phyloP scores from a whole-genome alignment of 805 yeast species.

The Lipomyces lipofer region DNA sequence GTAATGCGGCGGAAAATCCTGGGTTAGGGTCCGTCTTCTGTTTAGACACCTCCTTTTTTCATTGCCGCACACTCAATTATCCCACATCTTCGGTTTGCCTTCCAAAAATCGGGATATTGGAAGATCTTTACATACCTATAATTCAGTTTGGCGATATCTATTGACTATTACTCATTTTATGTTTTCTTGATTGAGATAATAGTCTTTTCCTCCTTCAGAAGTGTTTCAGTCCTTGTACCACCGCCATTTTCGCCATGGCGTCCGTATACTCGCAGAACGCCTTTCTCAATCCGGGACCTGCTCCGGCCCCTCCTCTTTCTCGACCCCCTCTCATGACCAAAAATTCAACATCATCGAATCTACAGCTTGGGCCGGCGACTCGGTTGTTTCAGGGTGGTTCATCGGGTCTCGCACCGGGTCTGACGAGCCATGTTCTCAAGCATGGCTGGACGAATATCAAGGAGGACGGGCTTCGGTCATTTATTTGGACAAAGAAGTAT shows the following conservation, averaged over 20 bases:
- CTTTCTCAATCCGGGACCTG: slow-evolving; percentile 57
- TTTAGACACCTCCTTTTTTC: not conserved
- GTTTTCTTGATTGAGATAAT: too few relatives aligned
- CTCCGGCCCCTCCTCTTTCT: slow-evolving; percentile 48
- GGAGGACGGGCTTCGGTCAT: slow-evolving; percentile 87
- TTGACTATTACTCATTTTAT: too few relatives aligned
- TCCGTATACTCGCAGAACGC: slow-evolving; percentile 37
- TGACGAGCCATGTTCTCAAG: slow-evolving; percentile 18
- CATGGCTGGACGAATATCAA: slow-evolving; percentile 89
- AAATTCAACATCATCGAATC: slow-evolving; percentile 17
- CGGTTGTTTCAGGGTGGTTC: slow-evolving; percentile 11
- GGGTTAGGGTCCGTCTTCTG: not conserved
- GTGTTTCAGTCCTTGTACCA: too few relatives aligned
- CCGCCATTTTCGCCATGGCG: slow-evolving; percentile 7
- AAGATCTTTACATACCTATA: too few relatives aligned
- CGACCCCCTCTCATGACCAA: slow-evolving; percentile 22
- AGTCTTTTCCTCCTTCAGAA: too few relatives aligned
- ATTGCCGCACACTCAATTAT: not conserved
- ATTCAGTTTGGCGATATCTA: too few relatives aligned
- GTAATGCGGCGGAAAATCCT: not conserved
- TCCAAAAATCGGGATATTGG: not conserved
- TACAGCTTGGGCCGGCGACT: slow-evolving; percentile 7
- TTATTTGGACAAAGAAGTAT: slow-evolving; percentile 89
- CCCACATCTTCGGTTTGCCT: not conserved
- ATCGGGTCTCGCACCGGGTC: slow-evolving; percentile 5